Base-by-base conservation (phyloP, 352 stramenopile genomes). In the Phytophthora palmivora region DNA sequence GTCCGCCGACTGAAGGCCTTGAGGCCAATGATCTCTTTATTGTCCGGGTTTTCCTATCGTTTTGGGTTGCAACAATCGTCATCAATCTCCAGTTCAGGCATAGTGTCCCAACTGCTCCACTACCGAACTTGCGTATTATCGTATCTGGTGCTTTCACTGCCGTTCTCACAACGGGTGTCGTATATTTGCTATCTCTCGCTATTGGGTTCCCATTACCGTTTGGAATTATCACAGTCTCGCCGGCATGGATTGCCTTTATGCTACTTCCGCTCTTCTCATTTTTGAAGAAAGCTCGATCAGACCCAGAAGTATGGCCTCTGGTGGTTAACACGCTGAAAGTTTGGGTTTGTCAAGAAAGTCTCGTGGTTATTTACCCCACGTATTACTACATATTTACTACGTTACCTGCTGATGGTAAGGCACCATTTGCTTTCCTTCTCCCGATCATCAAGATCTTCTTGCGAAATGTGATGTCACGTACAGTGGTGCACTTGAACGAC, bases 201-300 rank as follows among this genome's bases (percentile, higher is more conserved):
- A 66, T 84, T 28, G 75, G 75, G 0, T 81, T 74, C 44, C 72
- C 72, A 3, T 37, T 80, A 10, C 71, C 71, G 1, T 80, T 84
- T 47, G 63, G 49, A 15, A 67, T 84, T 10, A 58, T 72, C n/a
- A 54, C 67, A 2, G 39, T 61, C 24, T 57, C 45, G 43, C 34
- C 59, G 7, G 26, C 52, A 6, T 70, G 63, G 60, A 4, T 50
- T 12, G 30, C 43, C 18, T 43, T 68, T 6, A 54, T 67, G 21
- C 9, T 61, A 8, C 6, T 75, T 0, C 55, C 37, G 30, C 30
- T 75, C 1, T 19, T 39, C 0, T 48, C 28, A 9, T 44, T 51
- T 7, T 8, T 63, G 21, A 48, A 49, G 18, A 54, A 51, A 33
- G 28, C 63, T 50, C 41, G 45, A 12, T 16, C 53, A 1, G 56